Evolutionary conservation across 1,139 yeast species (phyloP), one percentile per base, ranked within the genome.

Genomic region (Candida buenavistaensis): DNA sequence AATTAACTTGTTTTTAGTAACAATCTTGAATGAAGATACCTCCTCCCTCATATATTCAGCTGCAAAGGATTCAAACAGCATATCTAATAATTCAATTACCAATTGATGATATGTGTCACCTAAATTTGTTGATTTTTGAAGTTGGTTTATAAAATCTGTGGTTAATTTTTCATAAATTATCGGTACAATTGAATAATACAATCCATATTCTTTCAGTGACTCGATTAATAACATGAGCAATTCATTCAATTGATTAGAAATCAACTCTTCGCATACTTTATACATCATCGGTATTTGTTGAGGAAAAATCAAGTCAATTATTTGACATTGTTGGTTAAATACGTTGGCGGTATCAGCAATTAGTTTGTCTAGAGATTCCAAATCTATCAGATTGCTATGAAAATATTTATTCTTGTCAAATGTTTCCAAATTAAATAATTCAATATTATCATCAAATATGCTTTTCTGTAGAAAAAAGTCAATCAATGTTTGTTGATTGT

Each of bases 11-110:
- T 48, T 54, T 15, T 49, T 48, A 8, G 71, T 50, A 16, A 45
- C 45, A 2, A 48, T 45, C 33, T 59, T 61, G 42, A 65, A 65
- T 5, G 45, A 41, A 15, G 50, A 43, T 4, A 74, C 54, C 33
- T 74, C 72, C 39, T 73, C 78, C 27, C 75, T 60, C 43, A 63
- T 55, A 43, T 78, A 80, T 34, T 81, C 80, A 3, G 72, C 65
- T 5, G 64, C 67, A 35, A 66, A 57, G 10, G 69, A 62, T 39
- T 67, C 80, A 44, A 62, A 74, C 45, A 68, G 64, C 58, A 74
- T 68, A 42, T 78, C 77, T 25, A 78, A 56, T 9, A 75, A 54
- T 27, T 68, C 74, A 12, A 48, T 49, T 5, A 69, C 56, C 24
- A 68, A 47, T 5, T 40, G 50, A 5, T 47, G 46, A 39, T 68